A percentile compares a stretch with the other conserved stretches of the same genome.
Conservation (phyloP, 371 early-diverging fungal genomes). For the Conidiobolus incongruus region DNA sequence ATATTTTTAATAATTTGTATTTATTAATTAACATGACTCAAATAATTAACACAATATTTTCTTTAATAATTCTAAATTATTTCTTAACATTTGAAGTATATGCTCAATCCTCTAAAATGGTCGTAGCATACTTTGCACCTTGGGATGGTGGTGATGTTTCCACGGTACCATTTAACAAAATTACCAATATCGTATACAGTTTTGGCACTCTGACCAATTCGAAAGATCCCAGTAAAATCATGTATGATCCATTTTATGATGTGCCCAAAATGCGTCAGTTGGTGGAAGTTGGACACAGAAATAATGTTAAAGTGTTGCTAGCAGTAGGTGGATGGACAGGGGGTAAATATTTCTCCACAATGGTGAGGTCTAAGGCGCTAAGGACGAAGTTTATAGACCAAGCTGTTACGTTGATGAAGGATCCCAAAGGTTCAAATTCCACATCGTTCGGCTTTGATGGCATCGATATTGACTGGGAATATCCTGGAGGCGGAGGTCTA, state of each 20-base stretch:
- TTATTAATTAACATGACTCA: too few species aligned
- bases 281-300: background rate
- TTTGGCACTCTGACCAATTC: background rate
- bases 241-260: background rate
- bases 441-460: too few species aligned
- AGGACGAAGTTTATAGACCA: conserved; percentile 24
- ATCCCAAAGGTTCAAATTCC: too few species aligned
- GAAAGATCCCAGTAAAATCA: background rate
- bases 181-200: conserved; percentile 14
- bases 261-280: background rate
- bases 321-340: conserved; percentile 64
- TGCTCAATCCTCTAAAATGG: too few species aligned
- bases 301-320: conserved; percentile 10
- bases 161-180: conserved; percentile 7
- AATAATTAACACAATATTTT: too few species aligned
- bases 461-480: conserved; percentile 39
- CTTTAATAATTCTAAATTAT: too few species aligned
- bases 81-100: too few species aligned
- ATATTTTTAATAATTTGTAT: too few species aligned
- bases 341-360: conserved; percentile 27
- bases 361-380: conserved; percentile 14
- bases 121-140: background rate
- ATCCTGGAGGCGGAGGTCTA: conserved; percentile 26
- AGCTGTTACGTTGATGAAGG: background rate
- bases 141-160: background rate